phyloP scores from a whole-genome alignment of 2,329 filamentous ascomycete genomes.

The Hysterium pulicare region DNA sequence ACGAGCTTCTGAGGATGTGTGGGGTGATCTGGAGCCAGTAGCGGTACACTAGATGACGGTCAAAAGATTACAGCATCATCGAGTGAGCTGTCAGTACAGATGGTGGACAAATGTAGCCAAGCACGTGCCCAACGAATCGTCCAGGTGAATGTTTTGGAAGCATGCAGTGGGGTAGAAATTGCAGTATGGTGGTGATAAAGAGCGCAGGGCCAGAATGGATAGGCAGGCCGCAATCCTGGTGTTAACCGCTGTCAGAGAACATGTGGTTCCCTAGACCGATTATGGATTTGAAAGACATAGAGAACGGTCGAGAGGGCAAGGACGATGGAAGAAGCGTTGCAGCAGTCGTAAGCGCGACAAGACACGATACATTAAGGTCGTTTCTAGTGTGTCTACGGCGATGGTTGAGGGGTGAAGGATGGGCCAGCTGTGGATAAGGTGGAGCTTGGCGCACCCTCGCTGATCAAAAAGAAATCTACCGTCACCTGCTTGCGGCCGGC shows the following conservation, averaged over 20 bases:
- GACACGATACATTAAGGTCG: constrained; percentile 24
- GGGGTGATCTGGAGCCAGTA: not conserved
- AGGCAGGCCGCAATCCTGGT: constrained; percentile 14
- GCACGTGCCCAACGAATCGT: too few relatives aligned
- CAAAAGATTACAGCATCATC: constrained; percentile 1
- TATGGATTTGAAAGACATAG: constrained; percentile 35
- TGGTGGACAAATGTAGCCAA: not conserved
- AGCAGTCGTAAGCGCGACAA: constrained; percentile 29
- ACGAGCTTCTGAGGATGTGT: not conserved
- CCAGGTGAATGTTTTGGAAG: too few relatives aligned
- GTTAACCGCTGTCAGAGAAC: constrained; percentile 38
- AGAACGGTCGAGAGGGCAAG: constrained; percentile 3
- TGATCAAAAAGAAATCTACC: not conserved
- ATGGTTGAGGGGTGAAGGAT: constrained; percentile 9
- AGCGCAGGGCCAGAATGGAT: constrained; percentile 9
- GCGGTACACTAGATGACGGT: not conserved
- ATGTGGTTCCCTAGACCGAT: constrained; percentile 31
- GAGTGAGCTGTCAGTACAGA: not conserved
- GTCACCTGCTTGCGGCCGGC: not conserved
- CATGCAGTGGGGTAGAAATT: not conserved
- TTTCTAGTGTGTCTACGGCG: constrained; percentile 14
- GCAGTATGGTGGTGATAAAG: not conserved
- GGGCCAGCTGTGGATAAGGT: not conserved
- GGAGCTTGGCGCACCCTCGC: not conserved
- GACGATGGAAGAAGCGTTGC: constrained; percentile 9